Base-by-base conservation (phyloP, 352 stramenopile species). In the Peronospora belbahrii region DNA sequence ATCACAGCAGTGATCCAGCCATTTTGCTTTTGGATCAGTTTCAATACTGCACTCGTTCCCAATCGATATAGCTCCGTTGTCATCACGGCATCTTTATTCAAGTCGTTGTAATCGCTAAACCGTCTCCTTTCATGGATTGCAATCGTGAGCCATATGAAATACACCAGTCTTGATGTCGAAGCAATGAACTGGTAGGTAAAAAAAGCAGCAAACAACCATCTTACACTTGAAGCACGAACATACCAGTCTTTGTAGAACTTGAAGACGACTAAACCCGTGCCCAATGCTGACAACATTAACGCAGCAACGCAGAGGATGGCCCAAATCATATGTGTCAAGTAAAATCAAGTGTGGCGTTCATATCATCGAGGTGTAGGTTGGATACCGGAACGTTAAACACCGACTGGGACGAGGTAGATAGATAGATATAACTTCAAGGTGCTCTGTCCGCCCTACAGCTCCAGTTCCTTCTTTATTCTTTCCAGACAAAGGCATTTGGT, bases 231-330 rank as follows among this genome's bases (percentile, higher is more conserved):
- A 27, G 55, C 56, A 3, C 52, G 65, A 23, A 70, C 37, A 10
- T 64, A 42, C 52, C 49, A 65, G 30, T 67, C 40, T 14, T 49
- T 59, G 30, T 54, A 60, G 8, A 77, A 44, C 30, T 70, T 73
- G 42, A 68, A 53, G 3, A 65, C 41, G 22, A 70, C 28, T 11
- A 67, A 37, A 10, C 43, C 53, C 1, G 63, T 64, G 40, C 40
- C 36, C 2, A 58, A 34, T 0, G 42, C 37, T 14, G 67, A 71
- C n/a, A 71, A 39, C 2, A 40, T 19, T 35, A 68, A 51, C 1
- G 55, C 47, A 20, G 17, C 15, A 8, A 64, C 45, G 11, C 37
- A 59, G 8, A 66, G 18, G 0, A 64, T 18, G 0, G 54, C 49
- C 62, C 58, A 72, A 36, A 63, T 31, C 62, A 72, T 71, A 22